These are phyloP conservation scores for Lindgomyces ingoldianus DNA, from an alignment of 495 filamentous ascomycete genomes.

Conservation along the genomic window DNA sequence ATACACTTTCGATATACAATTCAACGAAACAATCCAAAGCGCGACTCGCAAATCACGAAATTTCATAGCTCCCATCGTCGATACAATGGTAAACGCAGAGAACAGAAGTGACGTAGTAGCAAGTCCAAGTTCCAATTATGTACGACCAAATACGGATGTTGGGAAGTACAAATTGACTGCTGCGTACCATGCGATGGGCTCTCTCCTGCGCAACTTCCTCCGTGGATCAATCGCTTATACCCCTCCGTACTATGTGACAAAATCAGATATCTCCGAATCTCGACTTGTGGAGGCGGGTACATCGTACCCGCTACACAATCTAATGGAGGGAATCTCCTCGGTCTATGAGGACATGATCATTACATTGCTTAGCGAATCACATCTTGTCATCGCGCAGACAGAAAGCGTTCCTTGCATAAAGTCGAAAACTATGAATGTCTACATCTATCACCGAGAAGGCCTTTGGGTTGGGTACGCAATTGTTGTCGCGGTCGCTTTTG, in stretches of 20 bases:
- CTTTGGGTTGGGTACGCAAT: slow-evolving; percentile 49
- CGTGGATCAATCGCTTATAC: slow-evolving; percentile 38
- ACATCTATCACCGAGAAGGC: slow-evolving; percentile 37
- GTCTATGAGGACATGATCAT: slow-evolving; percentile 47
- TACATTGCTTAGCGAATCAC: slow-evolving; percentile 43
- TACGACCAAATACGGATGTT: slow-evolving; percentile 24
- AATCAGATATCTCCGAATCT: slow-evolving; percentile 43
- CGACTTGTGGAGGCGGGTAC: slow-evolving; percentile 40
- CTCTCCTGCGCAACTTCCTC: slow-evolving; percentile 41
- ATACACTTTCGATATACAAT: slow-evolving; percentile 35
- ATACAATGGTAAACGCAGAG: slow-evolving; percentile 16
- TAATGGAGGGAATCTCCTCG: slow-evolving; percentile 32
- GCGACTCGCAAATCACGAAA: slow-evolving; percentile 16
- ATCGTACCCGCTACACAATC: slow-evolving; percentile 36
- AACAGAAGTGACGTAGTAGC: slow-evolving; percentile 5
- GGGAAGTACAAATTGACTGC: slow-evolving; percentile 41
- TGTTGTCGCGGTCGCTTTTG: slow-evolving; percentile 38
- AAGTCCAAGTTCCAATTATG: slow-evolving; percentile 18
- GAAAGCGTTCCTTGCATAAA: slow-evolving; percentile 33
- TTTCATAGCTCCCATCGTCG: slow-evolving; percentile 32
- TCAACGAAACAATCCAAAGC: slow-evolving; percentile 30
- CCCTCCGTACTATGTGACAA: slow-evolving; percentile 34
- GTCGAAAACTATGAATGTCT: slow-evolving; percentile 40
- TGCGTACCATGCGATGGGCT: slow-evolving; percentile 43
- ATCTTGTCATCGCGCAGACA: slow-evolving; percentile 40